Conservation (phyloP, 192 early-diverging fungal species). For the Backusella westeae region DNA sequence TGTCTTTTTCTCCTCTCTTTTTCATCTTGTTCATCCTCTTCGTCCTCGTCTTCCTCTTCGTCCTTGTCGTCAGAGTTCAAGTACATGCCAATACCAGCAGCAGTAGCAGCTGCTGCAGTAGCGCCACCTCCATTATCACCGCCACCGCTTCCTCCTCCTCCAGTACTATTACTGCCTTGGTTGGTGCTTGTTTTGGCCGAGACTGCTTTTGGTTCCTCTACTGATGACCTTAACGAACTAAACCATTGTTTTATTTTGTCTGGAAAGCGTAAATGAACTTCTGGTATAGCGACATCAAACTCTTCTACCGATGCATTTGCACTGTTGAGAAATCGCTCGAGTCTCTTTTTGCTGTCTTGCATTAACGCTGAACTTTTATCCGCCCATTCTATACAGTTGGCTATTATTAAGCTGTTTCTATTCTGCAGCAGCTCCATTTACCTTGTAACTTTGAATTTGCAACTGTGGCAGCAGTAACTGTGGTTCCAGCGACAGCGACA, state of each 20-base stretch:
- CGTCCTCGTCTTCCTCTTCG: background rate
- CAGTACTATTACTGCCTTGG: background rate
- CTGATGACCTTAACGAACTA: background rate
- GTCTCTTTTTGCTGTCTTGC: constrained; percentile 32
- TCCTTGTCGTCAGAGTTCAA: constrained; percentile 11
- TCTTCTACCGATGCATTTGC: constrained; percentile 36
- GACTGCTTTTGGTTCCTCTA: constrained; percentile 22
- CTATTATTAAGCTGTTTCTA: background rate
- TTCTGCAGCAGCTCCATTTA: constrained; percentile 9
- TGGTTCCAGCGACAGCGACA: constrained; percentile 53
- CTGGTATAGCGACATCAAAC: constrained; percentile 38
- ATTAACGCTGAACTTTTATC: constrained; percentile 38
- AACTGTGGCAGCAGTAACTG: constrained; percentile 57
- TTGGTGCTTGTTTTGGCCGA: constrained; percentile 26
- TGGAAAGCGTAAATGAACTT: constrained; percentile 40
- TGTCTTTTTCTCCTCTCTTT: constrained; percentile 47
- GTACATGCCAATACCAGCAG: constrained; percentile 26
- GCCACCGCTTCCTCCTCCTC: constrained; percentile 9
- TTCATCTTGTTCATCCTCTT: constrained; percentile 30
- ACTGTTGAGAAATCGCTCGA: constrained; percentile 34
- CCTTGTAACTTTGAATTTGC: constrained; percentile 63
- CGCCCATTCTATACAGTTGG: constrained; percentile 26
- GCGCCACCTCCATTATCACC: constrained; percentile 26
- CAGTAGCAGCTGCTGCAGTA: constrained; percentile 44
- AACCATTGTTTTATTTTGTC: constrained; percentile 28